Base-by-base conservation (phyloP, 2,329 filamentous ascomycete species). In the Ophiognomonia clavigignenti-juglandacearum region DNA sequence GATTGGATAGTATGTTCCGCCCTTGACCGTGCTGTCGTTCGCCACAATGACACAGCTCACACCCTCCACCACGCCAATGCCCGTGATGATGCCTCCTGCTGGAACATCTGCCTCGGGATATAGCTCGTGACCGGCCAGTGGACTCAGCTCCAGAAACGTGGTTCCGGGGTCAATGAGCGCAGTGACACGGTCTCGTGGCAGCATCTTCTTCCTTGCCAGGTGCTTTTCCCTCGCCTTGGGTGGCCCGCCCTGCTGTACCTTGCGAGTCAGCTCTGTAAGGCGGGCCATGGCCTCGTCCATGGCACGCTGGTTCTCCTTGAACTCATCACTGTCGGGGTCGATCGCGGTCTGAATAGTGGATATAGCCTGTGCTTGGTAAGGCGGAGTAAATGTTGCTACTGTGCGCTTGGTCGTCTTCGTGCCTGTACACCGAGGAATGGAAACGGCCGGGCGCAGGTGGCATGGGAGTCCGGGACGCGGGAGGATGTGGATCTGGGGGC, bases 11-110 rank as follows among this genome's bases (percentile, higher is more conserved):
- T 98, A 98, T 2, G 92, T 95, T 20, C 92, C 92, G 43, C 92
- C 92, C 70, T 97, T 98, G 61, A 97, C 92, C 16, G 92, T 96
- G 70, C 88, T 95, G 64, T 96, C 92, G 64, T 97, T 96, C 48
- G 90, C 91, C 41, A 96, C 87, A 57, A 97, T 87, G 71, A 96
- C 85, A 65, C 92, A 97, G 34, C 83, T 85, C 22, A 96, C 89
- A 13, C 92, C 92, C 63, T 93, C 86, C 22, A 98, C 87, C 2
- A 86, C 85, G 3, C 92, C 92, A 43, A 97, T 82, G 1, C 92
- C 93, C 0, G 93, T 95, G 50, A 98, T 89, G 56, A 98, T 93
- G 6, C 90, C 92, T 22, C 86, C 93, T 0, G 88, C 85, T 0
- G 92, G 88, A 2, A 96, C 86, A 14, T 96, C 88, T 48, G 92